Conservation (phyloP, 176 grass and related monocot species). For the Bromus sterilis region DNA sequence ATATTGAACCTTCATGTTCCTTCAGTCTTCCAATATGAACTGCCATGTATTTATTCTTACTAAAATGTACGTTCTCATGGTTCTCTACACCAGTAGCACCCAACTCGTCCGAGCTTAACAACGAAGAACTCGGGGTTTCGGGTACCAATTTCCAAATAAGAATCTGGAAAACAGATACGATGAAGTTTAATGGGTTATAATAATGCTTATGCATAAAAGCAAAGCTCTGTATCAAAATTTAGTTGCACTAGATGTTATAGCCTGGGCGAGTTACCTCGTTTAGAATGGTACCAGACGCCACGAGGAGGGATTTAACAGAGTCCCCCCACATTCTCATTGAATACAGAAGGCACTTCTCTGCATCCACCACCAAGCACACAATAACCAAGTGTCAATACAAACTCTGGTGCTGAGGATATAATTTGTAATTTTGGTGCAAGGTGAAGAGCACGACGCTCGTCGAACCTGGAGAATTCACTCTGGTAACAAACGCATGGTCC, state of each 20-base stretch:
- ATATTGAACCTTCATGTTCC: slow-evolving; percentile 93
- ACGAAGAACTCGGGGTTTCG: not conserved
- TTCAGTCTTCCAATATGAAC: slow-evolving; percentile 47
- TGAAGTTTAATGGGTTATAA: not conserved
- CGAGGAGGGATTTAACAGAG: slow-evolving; percentile 30
- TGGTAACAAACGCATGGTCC: slow-evolving; percentile 11
- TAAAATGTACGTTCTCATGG: not conserved
- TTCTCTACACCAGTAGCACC: not conserved
- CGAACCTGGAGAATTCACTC: slow-evolving; percentile 70
- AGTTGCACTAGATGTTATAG: not conserved
- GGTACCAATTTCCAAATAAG: slow-evolving; percentile 72
- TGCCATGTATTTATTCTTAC: slow-evolving; percentile 14
- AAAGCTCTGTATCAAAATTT: not conserved
- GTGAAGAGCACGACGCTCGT: not conserved
- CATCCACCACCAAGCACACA: not conserved
- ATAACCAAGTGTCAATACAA: not conserved
- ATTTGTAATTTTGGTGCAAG: not conserved
- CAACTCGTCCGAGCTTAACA: not conserved
- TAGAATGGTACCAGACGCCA: slow-evolving; percentile 85
- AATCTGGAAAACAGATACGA: slow-evolving; percentile 37
- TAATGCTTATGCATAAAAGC: not conserved
- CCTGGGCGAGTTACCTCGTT: slow-evolving; percentile 38
- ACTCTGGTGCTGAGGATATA: not conserved
- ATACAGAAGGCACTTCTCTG: slow-evolving; percentile 82
- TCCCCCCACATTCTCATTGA: slow-evolving; percentile 79